Evolutionary conservation across 306 rosid species (phyloP).

Genomic region (Crotalaria pallida): DNA sequence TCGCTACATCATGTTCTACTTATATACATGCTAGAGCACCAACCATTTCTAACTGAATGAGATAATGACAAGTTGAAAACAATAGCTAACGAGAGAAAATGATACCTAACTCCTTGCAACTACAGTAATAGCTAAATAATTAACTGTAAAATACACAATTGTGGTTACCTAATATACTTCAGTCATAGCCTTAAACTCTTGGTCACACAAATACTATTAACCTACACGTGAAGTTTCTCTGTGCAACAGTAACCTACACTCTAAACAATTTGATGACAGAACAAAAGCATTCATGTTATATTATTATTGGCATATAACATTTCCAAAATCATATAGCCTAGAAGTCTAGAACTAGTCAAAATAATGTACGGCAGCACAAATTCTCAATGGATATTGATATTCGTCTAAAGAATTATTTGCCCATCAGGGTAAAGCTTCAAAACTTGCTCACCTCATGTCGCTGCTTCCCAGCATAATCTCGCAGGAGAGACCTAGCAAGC

Average conservation of each 20-base stretch:
- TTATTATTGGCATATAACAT: background rate
- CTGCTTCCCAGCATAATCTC: conserved; percentile 63
- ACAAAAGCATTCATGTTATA: background rate
- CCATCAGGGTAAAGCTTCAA: conserved; percentile 5
- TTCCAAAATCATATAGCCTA: conserved; percentile 3
- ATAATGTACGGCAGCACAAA: background rate
- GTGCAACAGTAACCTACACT: background rate
- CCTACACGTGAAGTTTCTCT: background rate
- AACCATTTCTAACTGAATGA: no score
- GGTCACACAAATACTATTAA: background rate
- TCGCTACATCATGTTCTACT: no score
- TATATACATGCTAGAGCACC: no score
- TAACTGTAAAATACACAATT: no score
- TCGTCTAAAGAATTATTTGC: background rate
- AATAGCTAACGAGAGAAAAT: no score
- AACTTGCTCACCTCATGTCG: conserved; percentile 60
- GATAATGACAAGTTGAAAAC: no score
- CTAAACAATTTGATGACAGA: background rate
- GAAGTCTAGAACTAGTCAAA: background rate
- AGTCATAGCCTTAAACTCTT: background rate
- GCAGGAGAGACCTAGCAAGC: conserved; percentile 68
- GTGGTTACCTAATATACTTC: background rate
- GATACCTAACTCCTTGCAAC: no score
- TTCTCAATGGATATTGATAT: background rate
- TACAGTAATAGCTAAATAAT: no score